These are phyloP conservation scores for Tephrocybe sp. DNA, from an alignment of 768 basidiomycete genomes.

Conservation along the genomic window DNA sequence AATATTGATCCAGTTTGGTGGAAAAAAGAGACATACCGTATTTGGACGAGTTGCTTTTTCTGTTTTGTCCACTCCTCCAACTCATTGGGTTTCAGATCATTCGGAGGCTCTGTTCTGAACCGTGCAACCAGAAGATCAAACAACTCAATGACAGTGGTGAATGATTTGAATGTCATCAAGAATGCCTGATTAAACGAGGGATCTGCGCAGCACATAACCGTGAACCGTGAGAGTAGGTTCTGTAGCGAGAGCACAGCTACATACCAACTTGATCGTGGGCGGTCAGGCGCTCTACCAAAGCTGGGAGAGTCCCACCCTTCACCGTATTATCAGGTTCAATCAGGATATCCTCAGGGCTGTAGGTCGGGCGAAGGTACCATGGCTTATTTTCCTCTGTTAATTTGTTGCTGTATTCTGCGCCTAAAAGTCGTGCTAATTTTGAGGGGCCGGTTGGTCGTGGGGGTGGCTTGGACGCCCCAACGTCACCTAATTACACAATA, in stretches of 20 bases:
- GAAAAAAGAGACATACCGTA: constrained; percentile 56
- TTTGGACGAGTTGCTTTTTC: constrained; percentile 85
- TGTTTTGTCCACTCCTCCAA: constrained; percentile 75
- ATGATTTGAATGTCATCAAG: constrained; percentile 95
- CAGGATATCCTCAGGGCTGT: constrained; percentile 74
- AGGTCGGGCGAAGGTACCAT: constrained; percentile 85
- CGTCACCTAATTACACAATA: neutral
- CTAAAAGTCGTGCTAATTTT: constrained; percentile 71
- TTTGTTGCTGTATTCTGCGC: constrained; percentile 46
- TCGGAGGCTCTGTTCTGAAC: constrained; percentile 76
- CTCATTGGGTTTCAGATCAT: constrained; percentile 58
- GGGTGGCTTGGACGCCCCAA: constrained; percentile 25
- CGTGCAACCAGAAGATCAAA: constrained; percentile 79
- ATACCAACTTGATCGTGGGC: constrained; percentile 85
- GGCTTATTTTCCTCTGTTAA: constrained; percentile 50
- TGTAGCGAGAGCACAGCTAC: constrained; percentile 19
- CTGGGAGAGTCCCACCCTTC: constrained; percentile 81
- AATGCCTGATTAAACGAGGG: constrained; percentile 83
- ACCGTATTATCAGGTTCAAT: constrained; percentile 84
- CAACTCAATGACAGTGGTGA: constrained; percentile 79
- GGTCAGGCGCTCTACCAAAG: constrained; percentile 87
- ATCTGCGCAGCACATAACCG: constrained; percentile 32
- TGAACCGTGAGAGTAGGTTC: constrained; percentile 3
- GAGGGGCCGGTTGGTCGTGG: constrained; percentile 33
- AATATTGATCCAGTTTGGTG: constrained; percentile 3